Base-by-base conservation (phyloP, 176 grass and related monocot species). In the Carex kokanica region DNA sequence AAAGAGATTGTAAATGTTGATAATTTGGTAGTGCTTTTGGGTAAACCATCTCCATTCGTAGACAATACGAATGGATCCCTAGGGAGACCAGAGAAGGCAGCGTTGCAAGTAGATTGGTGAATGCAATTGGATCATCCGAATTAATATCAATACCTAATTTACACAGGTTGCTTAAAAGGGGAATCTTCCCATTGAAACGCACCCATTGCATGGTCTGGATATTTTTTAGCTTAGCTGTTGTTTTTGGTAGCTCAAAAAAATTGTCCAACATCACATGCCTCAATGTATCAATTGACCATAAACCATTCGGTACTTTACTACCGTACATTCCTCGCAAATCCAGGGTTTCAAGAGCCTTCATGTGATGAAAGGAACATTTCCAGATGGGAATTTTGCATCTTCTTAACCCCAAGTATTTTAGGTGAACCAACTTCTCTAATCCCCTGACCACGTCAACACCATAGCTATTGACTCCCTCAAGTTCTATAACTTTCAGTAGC, bases 241-340 rank as follows among this genome's bases (percentile, higher is more conserved):
- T 43, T 1, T 7, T 1, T 15, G 54, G 4, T 3, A 3, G 2
- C 0, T 15, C 17, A 1, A 5, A 57, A 17, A 0, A 0, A 0
- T 0, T 8, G 8, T 8, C 3, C 6, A 16, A 57, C 5, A 5
- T 16, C 16, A 15, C 54, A 57, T 57, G 54, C 16, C 54, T 57
- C 16, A 57, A 57, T 57, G 54, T 57, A 17, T 15, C 4, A 57
- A 57, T 57, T 57, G 54, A 17, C 54, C 54, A 57, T 17, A 57
- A 3, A 1, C 54, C 54, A 17, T 57, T 17, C 2, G 54, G 4
- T 17, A 38, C 4, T 6, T 38, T 4, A 5, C 6, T 5, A 1
- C 18, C 0, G 3, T 0, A 3, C 14, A 13, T 17, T 0, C 32
- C 32, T 34, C 5, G 54, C 3, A 57, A 5, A 57, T 17, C 2